Base-by-base conservation (phyloP, 2,329 filamentous ascomycete genomes). In the Microcyclospora pomicola region DNA sequence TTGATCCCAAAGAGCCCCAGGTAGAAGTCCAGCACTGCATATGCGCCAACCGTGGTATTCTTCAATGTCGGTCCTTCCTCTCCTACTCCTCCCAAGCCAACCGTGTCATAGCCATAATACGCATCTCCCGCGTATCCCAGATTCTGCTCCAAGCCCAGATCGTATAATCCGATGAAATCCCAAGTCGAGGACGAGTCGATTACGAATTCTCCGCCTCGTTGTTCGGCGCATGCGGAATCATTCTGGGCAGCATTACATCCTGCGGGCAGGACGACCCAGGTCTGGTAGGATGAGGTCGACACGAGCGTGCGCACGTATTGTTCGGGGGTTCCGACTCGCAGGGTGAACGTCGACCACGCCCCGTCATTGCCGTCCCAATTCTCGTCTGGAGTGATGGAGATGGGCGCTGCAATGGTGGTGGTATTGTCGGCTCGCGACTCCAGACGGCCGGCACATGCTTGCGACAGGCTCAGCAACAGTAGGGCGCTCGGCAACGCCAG, bases 261-360 rank as follows among this genome's bases (percentile, higher is more conserved):
- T 41, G 67, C 64, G 1, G 68, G 62, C 37, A 76, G 67, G 30
- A 85, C 63, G 2, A 75, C 69, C 79, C 80, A 84, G 32, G 79
- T 75, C 56, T 84, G 79, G 28, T 81, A 82, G 31, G 77, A 67
- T 10, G 72, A 69, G 5, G 80, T 85, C 50, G 77, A 83, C 36
- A 78, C 67, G 10, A 73, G 62, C 36, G 77, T 67, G 46, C 72
- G 69, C 27, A 75, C 62, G 39, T 62, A 59, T 50, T 74, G 69
- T 15, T 58, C 54, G 11, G 73, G 71, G 6, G 59, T 63, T 36
- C 75, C 76, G 14, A 71, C 66, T 49, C 63, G 71, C 42, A 86
- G 64, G 10, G 65, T 66, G 46, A 83, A 74, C 6, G 78, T 73
- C 12, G 80, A 84, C 82, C 82, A 87, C 44, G 69, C 69, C 9